Conservation (phyloP, 2,329 filamentous ascomycete species). For the Chrysoporthe deuterocubensis region DNA sequence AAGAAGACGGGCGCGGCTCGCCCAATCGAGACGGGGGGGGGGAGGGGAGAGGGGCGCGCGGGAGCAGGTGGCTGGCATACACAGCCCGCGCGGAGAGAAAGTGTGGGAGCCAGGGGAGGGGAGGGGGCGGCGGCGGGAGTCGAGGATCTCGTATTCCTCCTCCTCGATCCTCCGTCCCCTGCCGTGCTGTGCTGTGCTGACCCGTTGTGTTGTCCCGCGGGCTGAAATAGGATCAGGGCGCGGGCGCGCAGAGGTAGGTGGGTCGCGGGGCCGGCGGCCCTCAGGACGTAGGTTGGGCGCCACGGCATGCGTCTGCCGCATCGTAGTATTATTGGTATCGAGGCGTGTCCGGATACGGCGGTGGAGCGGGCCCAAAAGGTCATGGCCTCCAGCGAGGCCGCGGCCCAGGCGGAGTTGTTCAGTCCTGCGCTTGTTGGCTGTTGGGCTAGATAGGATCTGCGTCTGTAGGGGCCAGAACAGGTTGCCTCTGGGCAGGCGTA, state of each 20-base stretch:
- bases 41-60: neutral
- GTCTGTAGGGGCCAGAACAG: neutral
- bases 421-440: neutral
- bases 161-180: no score
- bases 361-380: neutral
- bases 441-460: neutral
- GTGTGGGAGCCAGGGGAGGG: neutral
- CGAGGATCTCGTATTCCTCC: no score
- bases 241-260: no score
- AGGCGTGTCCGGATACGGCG: neutral
- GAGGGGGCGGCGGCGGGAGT: no score
- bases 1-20: neutral
- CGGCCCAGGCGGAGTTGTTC: neutral
- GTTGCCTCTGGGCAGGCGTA: neutral
- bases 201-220: no score
- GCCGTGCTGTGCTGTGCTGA: no score
- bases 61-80: neutral
- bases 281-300: no score
- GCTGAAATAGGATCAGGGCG: no score
- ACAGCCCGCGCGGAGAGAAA: neutral
- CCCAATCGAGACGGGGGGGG: neutral
- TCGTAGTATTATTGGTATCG: no score
- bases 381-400: neutral
- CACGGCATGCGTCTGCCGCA: no score
- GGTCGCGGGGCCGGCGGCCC: no score